A percentile compares a stretch with the other conserved stretches of the same genome.
Evolutionary conservation across 768 basidiomycete species (phyloP).

Genomic region (Flagelloscypha sp.): DNA sequence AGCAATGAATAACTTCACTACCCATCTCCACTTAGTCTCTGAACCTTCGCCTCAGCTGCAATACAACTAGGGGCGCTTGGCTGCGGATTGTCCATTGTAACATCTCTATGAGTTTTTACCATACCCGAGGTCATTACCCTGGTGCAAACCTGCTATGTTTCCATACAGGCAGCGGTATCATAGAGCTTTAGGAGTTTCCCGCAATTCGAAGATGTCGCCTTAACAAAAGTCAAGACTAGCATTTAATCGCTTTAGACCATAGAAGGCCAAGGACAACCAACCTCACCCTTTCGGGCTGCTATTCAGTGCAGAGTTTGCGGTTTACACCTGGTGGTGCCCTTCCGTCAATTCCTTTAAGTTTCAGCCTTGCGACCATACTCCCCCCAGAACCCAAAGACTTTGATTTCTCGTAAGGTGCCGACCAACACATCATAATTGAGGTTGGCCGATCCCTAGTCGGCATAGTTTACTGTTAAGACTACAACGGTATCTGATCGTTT

Average conservation of each 20-base stretch:
- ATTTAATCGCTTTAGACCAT: background rate
- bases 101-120: no score
- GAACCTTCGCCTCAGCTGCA: no score
- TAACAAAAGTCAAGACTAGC: no score
- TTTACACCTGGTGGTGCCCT: conserved; percentile 62
- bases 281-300: conserved; percentile 5
- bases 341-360: conserved; percentile 82
- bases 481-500: conserved; percentile 76
- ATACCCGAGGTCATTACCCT: no score
- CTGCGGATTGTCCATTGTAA: no score
- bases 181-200: no score
- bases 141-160: no score
- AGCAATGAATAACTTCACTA: conserved; percentile 22
- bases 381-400: conserved; percentile 84
- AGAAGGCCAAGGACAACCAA: conserved; percentile 19
- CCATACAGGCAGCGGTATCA: no score
- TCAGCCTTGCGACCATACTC: conserved; percentile 69
- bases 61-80: no score
- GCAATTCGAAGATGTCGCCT: no score
- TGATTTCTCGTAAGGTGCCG: conserved; percentile 81
- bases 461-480: conserved; percentile 61
- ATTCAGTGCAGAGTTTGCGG: conserved; percentile 1
- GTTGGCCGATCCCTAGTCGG: conserved; percentile 52
- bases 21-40: no score
- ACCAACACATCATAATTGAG: conserved; percentile 44